These are phyloP conservation scores for Penicillium decumbens DNA, from an alignment of 2,329 filamentous ascomycete genomes.

Conservation along the genomic window DNA sequence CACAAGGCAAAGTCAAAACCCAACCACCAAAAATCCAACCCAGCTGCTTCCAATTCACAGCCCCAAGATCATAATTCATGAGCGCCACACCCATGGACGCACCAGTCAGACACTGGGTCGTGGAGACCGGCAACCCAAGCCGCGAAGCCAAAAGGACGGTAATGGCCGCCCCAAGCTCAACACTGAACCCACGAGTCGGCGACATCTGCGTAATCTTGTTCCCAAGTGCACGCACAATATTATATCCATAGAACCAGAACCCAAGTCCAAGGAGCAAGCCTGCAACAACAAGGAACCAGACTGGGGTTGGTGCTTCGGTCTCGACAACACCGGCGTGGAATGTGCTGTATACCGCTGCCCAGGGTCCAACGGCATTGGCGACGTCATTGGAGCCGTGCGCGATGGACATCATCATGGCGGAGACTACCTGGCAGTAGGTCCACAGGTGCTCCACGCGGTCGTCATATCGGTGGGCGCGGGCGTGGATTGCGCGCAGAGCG, in stretches of 20 bases:
- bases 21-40: conserved; percentile 44
- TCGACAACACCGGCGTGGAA: conserved; percentile 31
- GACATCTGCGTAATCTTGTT: conserved; percentile 42
- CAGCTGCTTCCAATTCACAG: conserved; percentile 45
- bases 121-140: conserved; percentile 35
- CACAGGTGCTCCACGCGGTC: conserved; percentile 47
- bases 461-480: conserved; percentile 44
- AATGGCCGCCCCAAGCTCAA: conserved; percentile 42
- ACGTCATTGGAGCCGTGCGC: conserved; percentile 46
- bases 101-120: conserved; percentile 38
- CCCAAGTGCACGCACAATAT: conserved; percentile 40
- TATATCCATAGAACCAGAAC: conserved; percentile 42
- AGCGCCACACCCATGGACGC: conserved; percentile 35
- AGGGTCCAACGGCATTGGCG: conserved; percentile 43
- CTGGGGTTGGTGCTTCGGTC: conserved; percentile 32
- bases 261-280: conserved; percentile 38
- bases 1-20: conserved; percentile 43
- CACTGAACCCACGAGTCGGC: conserved; percentile 28
- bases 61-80: conserved; percentile 36
- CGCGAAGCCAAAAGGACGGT: conserved; percentile 35
- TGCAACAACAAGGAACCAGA: conserved; percentile 39
- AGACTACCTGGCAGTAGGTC: conserved; percentile 43
- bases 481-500: conserved; percentile 36
- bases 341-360: conserved; percentile 37
- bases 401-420: conserved; percentile 43